Evolutionary conservation across 768 basidiomycete genomes (phyloP).

Genomic region (Collybia nuda): DNA sequence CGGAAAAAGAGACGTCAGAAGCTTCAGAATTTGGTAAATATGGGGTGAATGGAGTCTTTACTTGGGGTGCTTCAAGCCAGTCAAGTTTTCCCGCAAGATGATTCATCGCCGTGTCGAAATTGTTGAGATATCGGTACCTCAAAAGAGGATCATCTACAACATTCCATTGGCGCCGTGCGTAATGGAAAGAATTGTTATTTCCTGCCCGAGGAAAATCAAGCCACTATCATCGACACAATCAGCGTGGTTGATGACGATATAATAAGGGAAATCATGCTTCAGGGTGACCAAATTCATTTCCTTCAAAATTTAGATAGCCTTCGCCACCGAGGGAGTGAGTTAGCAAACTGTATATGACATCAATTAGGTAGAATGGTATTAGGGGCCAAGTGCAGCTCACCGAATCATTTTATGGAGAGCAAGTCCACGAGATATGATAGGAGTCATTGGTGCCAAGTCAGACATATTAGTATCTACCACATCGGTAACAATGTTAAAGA

Average conservation of each 20-base stretch:
- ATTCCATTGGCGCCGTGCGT: conserved; percentile 97
- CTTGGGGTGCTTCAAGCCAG: conserved; percentile 85
- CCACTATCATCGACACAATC: conserved; percentile 57
- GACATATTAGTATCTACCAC: conserved; percentile 90
- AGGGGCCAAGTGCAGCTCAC: conserved; percentile 36
- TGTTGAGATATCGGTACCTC: conserved; percentile 93
- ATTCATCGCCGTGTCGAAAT: conserved; percentile 95
- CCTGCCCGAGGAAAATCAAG: conserved; percentile 98
- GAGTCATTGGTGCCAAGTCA: conserved; percentile 77
- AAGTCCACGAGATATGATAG: conserved; percentile 83
- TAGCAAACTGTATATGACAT: conserved; percentile 56
- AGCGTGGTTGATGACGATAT: background rate
- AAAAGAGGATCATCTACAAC: conserved; percentile 82
- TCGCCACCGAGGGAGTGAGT: conserved; percentile 95
- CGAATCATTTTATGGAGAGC: conserved; percentile 98
- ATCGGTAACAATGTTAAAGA: background rate
- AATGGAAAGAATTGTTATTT: conserved; percentile 94
- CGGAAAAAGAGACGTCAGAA: conserved; percentile 2
- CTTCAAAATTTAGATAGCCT: conserved; percentile 97
- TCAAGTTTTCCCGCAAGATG: conserved; percentile 71
- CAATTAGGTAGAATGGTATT: background rate
- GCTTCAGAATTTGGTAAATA: background rate
- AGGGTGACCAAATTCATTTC: conserved; percentile 98
- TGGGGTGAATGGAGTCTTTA: conserved; percentile 23
- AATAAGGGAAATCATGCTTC: conserved; percentile 54